Conservation (phyloP, 768 basidiomycete species). For the Leccinellum rugosiceps region DNA sequence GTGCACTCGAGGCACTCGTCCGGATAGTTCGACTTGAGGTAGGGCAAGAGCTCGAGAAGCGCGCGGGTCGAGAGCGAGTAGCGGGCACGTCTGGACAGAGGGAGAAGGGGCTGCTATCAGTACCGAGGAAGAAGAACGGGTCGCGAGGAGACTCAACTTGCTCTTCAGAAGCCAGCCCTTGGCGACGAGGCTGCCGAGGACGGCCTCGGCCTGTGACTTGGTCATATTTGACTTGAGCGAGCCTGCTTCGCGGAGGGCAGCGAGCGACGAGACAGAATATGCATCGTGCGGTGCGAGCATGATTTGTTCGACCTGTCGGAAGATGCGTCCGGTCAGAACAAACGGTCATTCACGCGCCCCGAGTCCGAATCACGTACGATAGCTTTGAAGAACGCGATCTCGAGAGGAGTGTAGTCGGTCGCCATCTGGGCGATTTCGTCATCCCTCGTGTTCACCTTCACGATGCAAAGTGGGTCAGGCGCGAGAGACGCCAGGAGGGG, state of each 20-base stretch:
- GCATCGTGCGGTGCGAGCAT: slow-evolving; percentile 74
- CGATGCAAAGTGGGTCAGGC: not conserved
- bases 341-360: no score
- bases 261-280: slow-evolving; percentile 74
- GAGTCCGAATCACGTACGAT: slow-evolving; percentile 47
- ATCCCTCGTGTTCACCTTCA: slow-evolving; percentile 73
- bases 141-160: slow-evolving; percentile 46
- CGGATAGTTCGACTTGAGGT: slow-evolving; percentile 69
- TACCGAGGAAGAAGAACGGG: not conserved
- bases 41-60: slow-evolving; percentile 67
- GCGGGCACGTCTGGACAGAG: slow-evolving; percentile 50
- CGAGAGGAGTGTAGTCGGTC: slow-evolving; percentile 73
- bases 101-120: not conserved
- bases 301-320: slow-evolving; percentile 75
- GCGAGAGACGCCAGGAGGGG: not conserved
- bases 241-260: slow-evolving; percentile 69
- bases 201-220: slow-evolving; percentile 69
- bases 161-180: slow-evolving; percentile 75
- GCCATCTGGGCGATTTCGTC: slow-evolving; percentile 84
- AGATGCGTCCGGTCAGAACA: not conserved
- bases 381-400: slow-evolving; percentile 83
- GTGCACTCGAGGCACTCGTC: slow-evolving; percentile 72
- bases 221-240: slow-evolving; percentile 61
- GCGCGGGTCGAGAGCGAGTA: slow-evolving; percentile 77
- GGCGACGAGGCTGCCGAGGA: slow-evolving; percentile 79